Percentiles rank a stretch among this genome's conserved stretches.
Evolutionary conservation across 192 early-diverging fungal species (phyloP).

Genomic region (Podila epigama): DNA sequence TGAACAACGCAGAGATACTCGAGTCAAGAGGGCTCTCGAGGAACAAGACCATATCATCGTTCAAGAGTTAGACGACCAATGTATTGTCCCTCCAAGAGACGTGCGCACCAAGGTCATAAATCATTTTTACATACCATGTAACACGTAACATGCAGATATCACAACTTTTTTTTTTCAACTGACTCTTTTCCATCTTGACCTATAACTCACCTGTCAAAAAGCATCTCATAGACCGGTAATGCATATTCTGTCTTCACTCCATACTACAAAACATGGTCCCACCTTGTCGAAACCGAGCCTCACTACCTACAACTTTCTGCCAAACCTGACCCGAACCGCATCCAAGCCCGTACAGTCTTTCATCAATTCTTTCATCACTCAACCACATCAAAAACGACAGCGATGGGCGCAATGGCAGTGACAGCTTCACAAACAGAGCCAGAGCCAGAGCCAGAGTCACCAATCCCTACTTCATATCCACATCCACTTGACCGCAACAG

Average conservation of each 20-base stretch:
- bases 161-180: not conserved
- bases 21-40: slow-evolving; percentile 15
- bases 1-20: slow-evolving; percentile 52
- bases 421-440: too few species aligned
- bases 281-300: slow-evolving; percentile 24
- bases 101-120: slow-evolving; percentile 55
- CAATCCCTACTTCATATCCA: slow-evolving; percentile 14
- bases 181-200: not conserved
- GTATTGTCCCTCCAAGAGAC: slow-evolving; percentile 58
- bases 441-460: too few species aligned
- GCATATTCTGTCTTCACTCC: slow-evolving; percentile 38
- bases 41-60: slow-evolving; percentile 10
- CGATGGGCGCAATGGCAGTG: too few species aligned
- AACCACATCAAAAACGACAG: too few species aligned
- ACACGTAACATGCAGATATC: not conserved
- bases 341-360: slow-evolving; percentile 7
- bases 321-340: slow-evolving; percentile 11
- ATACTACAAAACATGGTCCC: slow-evolving; percentile 43
- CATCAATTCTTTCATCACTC: slow-evolving; percentile 17
- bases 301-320: slow-evolving; percentile 23
- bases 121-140: not conserved
- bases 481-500: slow-evolving; percentile 10
- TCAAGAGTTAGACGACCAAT: slow-evolving; percentile 60
- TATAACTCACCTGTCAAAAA: not conserved
- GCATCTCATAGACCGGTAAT: slow-evolving; percentile 19